phyloP scores from a whole-genome alignment of 257 asterid genomes.

The Plantago ovata region DNA sequence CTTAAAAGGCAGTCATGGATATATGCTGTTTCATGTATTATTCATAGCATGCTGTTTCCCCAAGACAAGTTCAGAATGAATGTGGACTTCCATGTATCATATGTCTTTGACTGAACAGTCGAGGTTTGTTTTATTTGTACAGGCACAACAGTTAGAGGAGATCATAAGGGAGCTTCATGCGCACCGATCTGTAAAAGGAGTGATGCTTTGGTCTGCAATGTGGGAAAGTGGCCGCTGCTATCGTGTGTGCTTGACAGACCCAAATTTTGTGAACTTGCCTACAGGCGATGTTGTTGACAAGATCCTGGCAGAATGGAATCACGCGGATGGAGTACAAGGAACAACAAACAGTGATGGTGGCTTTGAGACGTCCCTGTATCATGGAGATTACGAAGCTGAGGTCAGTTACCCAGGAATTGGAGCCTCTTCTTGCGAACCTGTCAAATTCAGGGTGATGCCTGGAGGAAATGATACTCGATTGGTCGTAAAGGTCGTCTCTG shows the following conservation, averaged over 20 bases:
- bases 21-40: too few species aligned
- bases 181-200: constrained; percentile 24
- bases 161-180: constrained; percentile 24
- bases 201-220: constrained; percentile 32
- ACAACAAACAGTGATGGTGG: constrained; percentile 21
- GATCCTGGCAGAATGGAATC: constrained; percentile 20
- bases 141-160: constrained; percentile 22
- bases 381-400: constrained; percentile 30
- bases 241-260: constrained; percentile 35
- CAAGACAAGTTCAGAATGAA: too few species aligned
- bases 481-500: background rate
- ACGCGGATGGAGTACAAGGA: constrained; percentile 16
- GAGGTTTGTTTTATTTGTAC: background rate
- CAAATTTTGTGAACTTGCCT: constrained; percentile 28
- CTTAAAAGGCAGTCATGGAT: too few species aligned
- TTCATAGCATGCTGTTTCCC: too few species aligned
- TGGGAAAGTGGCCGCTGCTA: constrained; percentile 16
- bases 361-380: constrained; percentile 27
- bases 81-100: too few species aligned
- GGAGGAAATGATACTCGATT: background rate
- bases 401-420: background rate
- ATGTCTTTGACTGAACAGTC: too few species aligned
- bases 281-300: constrained; percentile 34
- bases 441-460: constrained; percentile 7
- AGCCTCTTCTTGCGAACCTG: background rate